Percentiles rank a stretch among this genome's conserved stretches.
Conservation (phyloP, 176 grass and related monocot species). For the Zea mays region Zm-B73-REFERENCE-NAM-5.0 NC_050096.1:61838001-61838500, state of each 20-base stretch:
- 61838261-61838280: conserved; percentile 1
- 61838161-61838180: neutral
- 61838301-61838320: conserved; percentile 10
- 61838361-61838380: conserved; percentile 96
- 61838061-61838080: neutral
- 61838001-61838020: neutral
- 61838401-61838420: conserved; percentile 87
- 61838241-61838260: conserved; percentile 8
- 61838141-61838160: conserved; percentile 8
- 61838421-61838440: conserved; percentile 69
- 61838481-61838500: neutral
- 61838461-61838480: conserved; percentile 26
- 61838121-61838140: conserved; percentile 23
- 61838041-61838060: neutral
- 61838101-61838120: neutral
- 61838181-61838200: neutral
- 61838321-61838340: conserved; percentile 19
- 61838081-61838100: neutral
- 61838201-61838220: neutral
- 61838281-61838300: neutral
- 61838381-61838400: conserved; percentile 83
- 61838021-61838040: neutral
- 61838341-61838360: conserved; percentile 81
- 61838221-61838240: conserved; percentile 24
- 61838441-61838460: conserved; percentile 43